These are phyloP conservation scores for Cyberlindnera saturnus DNA, from an alignment of 805 yeast genomes.

Conservation along the genomic window DNA sequence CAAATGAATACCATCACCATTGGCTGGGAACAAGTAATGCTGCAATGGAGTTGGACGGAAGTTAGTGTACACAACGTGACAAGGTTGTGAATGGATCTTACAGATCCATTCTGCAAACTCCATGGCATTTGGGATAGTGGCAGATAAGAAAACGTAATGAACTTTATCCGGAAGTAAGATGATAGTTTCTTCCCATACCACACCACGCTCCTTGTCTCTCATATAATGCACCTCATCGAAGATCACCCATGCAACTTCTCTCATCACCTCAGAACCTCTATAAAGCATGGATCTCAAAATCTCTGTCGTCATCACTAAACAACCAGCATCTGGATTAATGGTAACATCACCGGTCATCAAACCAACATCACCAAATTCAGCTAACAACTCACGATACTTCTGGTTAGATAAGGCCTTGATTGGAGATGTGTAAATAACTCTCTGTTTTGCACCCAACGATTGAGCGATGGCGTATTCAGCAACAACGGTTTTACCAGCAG, in stretches of 20 bases:
- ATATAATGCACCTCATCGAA: conserved; percentile 98
- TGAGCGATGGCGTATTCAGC: conserved; percentile 99
- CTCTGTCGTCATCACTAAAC: conserved; percentile 98
- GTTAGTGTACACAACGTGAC: conserved; percentile 97
- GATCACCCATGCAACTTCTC: conserved; percentile 98
- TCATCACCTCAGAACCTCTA: conserved; percentile 95
- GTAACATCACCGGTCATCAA: conserved; percentile 99
- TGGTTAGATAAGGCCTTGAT: conserved; percentile 88
- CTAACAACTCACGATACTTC: conserved; percentile 82
- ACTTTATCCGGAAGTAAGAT: conserved; percentile 94
- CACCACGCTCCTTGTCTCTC: conserved; percentile 98
- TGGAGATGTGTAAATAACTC: conserved; percentile 91
- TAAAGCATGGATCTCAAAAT: conserved; percentile 95
- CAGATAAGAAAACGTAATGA: conserved; percentile 87
- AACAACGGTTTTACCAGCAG: conserved; percentile 97
- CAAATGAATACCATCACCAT: conserved; percentile 94
- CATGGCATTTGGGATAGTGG: conserved; percentile 97
- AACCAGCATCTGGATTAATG: conserved; percentile 96
- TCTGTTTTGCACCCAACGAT: conserved; percentile 91
- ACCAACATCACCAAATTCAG: conserved; percentile 93
- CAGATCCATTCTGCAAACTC: conserved; percentile 99
- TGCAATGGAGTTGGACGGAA: conserved; percentile 98
- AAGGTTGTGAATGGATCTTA: conserved; percentile 90
- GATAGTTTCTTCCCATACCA: conserved; percentile 99
- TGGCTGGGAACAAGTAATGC: conserved; percentile 96